Evolutionary conservation across 129 eudicot genomes (phyloP).

Genomic region (Gnaphalium uliginosum): DNA sequence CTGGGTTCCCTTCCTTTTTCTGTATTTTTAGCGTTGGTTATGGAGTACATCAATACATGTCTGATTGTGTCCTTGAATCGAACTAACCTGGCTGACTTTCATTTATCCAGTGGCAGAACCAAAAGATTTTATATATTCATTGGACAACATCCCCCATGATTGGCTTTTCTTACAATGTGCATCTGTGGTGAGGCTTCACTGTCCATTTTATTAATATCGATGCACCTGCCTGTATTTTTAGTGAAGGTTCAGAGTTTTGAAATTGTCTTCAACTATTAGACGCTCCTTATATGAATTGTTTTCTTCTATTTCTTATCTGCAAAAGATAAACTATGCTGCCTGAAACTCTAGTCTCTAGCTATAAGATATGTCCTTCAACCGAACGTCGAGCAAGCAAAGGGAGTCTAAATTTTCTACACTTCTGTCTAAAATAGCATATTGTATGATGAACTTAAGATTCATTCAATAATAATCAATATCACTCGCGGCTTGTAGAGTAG

Average conservation of each 20-base stretch:
- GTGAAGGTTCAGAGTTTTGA: conserved; percentile 3
- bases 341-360: not conserved
- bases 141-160: conserved; percentile 96
- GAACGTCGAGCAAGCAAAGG: conserved; percentile 1
- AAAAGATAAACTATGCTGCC: conserved; percentile 16
- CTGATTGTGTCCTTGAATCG: not conserved
- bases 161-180: conserved; percentile 98
- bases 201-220: not conserved
- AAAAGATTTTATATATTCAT: conserved; percentile 72
- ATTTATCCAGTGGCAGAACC: conserved; percentile 79
- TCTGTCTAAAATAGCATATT: not conserved
- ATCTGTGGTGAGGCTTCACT: conserved; percentile 72
- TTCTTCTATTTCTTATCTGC: conserved; percentile 1
- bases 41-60: not conserved
- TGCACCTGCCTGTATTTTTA: not conserved
- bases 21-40: not conserved
- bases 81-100: conserved; percentile 16
- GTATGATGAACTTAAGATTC: not conserved
- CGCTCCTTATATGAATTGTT: not conserved
- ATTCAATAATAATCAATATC: not conserved
- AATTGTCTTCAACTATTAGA: conserved; percentile 5
- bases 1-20: conserved; percentile 16
- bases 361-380: not conserved
- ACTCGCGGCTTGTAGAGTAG: not conserved
- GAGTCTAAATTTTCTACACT: not conserved